phyloP scores from a whole-genome alignment of 116 monocot species.

The Dioscorea cayenensis region DNA sequence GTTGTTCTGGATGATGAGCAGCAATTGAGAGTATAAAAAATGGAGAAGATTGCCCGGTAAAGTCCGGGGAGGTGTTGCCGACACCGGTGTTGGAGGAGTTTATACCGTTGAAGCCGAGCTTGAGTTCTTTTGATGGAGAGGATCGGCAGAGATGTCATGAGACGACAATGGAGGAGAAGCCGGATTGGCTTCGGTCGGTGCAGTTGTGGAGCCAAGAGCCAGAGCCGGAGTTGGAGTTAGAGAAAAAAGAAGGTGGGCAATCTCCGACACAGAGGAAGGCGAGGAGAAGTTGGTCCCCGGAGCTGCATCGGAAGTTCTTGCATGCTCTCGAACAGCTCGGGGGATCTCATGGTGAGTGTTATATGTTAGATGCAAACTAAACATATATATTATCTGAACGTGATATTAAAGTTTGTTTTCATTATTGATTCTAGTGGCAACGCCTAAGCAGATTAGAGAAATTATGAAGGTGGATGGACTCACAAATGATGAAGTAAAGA shows the following conservation, averaged over 20 bases:
- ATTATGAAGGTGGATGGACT: conserved; percentile 98
- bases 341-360: conserved; percentile 58
- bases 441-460: conserved; percentile 94
- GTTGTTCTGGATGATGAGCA: conserved; percentile 12
- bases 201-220: conserved; percentile 64
- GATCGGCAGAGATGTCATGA: conserved; percentile 2
- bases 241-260: conserved; percentile 26
- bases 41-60: conserved; percentile 24
- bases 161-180: conserved; percentile 25
- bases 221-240: background rate
- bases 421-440: conserved; percentile 47
- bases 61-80: conserved; percentile 10
- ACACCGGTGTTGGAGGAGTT: conserved; percentile 75
- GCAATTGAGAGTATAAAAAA: conserved; percentile 58
- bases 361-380: background rate
- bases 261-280: conserved; percentile 29
- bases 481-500: conserved; percentile 95
- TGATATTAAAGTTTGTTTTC: background rate
- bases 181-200: conserved; percentile 74
- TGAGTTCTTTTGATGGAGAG: conserved; percentile 20
- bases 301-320: conserved; percentile 84
- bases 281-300: conserved; percentile 87
- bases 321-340: conserved; percentile 75
- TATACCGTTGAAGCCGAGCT: conserved; percentile 54
- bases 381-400: background rate